A percentile compares a stretch with the other conserved stretches of the same genome.
Evolutionary conservation across 345 rosid genomes (phyloP).

Genomic region (Ceriops tagal): DNA sequence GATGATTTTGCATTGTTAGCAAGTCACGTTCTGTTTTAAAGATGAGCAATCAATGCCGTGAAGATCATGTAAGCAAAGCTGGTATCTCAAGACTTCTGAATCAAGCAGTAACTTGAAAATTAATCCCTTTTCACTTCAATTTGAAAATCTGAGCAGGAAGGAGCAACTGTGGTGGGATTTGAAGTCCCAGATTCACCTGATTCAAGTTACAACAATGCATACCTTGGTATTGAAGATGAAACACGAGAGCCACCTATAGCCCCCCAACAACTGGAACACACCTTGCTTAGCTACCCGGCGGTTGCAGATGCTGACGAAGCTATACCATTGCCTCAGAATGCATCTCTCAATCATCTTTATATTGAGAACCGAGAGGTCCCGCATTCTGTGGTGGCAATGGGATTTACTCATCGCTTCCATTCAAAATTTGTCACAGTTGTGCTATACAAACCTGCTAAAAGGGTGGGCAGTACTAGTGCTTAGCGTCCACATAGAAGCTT

Average conservation of each 20-base stretch:
- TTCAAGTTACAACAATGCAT: slow-evolving; percentile 76
- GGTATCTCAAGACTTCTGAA: slow-evolving; percentile 8
- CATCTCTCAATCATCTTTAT: slow-evolving; percentile 80
- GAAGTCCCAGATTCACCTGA: slow-evolving; percentile 89
- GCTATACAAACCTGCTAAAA: slow-evolving; percentile 67
- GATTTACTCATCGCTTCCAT: slow-evolving; percentile 85
- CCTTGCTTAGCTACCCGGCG: slow-evolving; percentile 55
- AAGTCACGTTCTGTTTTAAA: slow-evolving; percentile 21
- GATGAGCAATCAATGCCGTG: slow-evolving; percentile 56
- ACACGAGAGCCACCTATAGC: slow-evolving; percentile 81
- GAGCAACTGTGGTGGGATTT: slow-evolving; percentile 73
- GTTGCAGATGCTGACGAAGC: slow-evolving; percentile 43
- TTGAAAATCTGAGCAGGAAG: slow-evolving; percentile 48
- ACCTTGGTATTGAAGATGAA: slow-evolving; percentile 66
- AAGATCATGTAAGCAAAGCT: slow-evolving; percentile 49
- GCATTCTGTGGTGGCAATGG: slow-evolving; percentile 86
- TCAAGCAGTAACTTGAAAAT: not conserved
- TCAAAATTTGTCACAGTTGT: slow-evolving; percentile 90
- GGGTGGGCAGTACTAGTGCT: slow-evolving; percentile 45
- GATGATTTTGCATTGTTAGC: slow-evolving; percentile 25
- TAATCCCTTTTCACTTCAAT: too few relatives aligned
- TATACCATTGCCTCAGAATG: slow-evolving; percentile 57
- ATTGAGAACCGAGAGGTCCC: slow-evolving; percentile 84
- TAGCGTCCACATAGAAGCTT: slow-evolving; percentile 29
- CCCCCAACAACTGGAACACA: slow-evolving; percentile 71